Conservation (phyloP, 2,329 filamentous ascomycete species). For the Colletotrichum theobromicola region DNA sequence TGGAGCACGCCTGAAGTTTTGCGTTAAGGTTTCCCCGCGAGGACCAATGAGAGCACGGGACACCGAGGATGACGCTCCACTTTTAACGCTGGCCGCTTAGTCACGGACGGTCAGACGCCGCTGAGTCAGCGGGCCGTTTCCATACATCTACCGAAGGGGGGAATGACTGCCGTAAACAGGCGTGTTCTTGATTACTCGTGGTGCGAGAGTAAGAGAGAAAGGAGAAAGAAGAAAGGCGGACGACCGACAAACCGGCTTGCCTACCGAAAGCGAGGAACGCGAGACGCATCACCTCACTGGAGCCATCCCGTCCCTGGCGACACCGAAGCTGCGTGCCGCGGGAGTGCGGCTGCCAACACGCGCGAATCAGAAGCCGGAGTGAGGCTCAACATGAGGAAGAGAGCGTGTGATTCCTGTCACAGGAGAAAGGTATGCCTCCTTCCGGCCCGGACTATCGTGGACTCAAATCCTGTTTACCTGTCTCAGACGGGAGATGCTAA, state of each 20-base stretch:
- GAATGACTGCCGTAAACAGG: not conserved
- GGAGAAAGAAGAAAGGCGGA: not conserved
- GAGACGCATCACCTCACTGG: not conserved
- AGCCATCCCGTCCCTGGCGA: not conserved
- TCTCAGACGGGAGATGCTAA: conserved; percentile 1
- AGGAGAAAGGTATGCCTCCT: conserved; percentile 47
- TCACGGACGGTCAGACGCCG: fast-evolving
- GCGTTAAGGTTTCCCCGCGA: not conserved
- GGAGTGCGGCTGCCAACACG: not conserved
- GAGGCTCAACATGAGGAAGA: conserved; percentile 25
- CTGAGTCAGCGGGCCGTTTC: conserved; percentile 14
- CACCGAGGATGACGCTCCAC: not conserved
- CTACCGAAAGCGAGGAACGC: not conserved
- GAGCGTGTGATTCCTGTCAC: conserved; percentile 55
- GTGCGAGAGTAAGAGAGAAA: not conserved
- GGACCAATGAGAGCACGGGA: not conserved
- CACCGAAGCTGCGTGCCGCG: not conserved
- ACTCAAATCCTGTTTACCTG: not conserved
- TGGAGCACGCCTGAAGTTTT: not conserved
- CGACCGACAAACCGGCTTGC: not conserved
- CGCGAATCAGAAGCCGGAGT: not conserved
- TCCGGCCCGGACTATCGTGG: not conserved
- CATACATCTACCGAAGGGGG: conserved; percentile 10
- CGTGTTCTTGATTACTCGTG: not conserved
- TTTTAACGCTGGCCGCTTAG: not conserved